Conservation (phyloP, 768 basidiomycete species). For the Phlegmacium glaucopus region DNA sequence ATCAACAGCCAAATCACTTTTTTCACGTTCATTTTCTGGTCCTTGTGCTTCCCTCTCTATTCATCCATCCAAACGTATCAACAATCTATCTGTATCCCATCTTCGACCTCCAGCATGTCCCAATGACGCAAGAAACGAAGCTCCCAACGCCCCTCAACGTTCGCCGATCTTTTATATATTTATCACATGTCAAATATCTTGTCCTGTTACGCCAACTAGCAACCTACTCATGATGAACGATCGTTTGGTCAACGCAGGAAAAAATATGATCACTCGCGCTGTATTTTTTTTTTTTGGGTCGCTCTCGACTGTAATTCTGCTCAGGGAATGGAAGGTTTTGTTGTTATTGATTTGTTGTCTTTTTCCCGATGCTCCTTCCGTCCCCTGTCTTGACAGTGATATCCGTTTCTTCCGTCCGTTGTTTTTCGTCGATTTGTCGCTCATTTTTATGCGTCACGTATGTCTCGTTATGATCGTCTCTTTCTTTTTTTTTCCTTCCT, state of each 20-base stretch:
- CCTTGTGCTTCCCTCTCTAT: background rate
- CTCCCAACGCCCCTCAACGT: background rate
- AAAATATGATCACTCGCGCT: background rate
- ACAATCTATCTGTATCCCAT: conserved; percentile 1
- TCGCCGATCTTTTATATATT: conserved; percentile 8
- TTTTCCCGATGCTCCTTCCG: background rate
- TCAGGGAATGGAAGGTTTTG: conserved; percentile 17
- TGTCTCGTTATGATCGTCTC: background rate
- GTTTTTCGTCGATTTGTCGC: background rate
- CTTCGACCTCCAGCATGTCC: background rate
- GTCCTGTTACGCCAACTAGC: conserved; percentile 4
- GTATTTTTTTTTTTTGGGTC: background rate
- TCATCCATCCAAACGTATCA: background rate
- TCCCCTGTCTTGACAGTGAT: background rate
- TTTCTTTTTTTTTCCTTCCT: background rate
- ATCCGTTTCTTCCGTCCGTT: background rate
- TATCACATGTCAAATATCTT: conserved; percentile 1
- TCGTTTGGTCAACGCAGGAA: conserved; percentile 4
- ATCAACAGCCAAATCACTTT: conserved; percentile 31
- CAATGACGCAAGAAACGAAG: background rate
- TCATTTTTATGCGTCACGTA: background rate
- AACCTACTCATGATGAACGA: conserved; percentile 2
- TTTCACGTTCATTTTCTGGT: background rate
- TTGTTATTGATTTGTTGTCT: conserved; percentile 7
- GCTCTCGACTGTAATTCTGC: background rate